Conservation (phyloP, 176 grass and related monocot species). For the Carex myosuroides region DNA sequence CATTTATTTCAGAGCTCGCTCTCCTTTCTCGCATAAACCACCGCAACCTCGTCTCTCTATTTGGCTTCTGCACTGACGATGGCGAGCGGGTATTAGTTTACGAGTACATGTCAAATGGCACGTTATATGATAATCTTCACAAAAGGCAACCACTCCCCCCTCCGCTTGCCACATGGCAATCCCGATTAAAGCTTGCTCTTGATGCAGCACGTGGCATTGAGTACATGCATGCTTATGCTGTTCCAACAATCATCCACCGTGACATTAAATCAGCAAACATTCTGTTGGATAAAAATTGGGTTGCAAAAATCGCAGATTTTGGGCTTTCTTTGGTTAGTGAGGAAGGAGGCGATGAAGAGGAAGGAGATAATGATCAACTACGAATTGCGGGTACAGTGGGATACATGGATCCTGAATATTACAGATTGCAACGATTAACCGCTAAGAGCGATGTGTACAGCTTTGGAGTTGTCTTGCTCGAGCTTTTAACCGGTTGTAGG, state of each 20-base stretch:
- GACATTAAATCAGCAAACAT: slow-evolving; percentile 97
- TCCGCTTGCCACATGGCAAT: slow-evolving; percentile 34
- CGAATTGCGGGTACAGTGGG: slow-evolving; percentile 78
- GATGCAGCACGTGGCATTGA: slow-evolving; percentile 83
- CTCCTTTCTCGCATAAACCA: slow-evolving; percentile 83
- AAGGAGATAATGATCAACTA: slow-evolving; percentile 9
- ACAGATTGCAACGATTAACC: slow-evolving; percentile 77
- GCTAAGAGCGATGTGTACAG: slow-evolving; percentile 59
- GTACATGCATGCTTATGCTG: slow-evolving; percentile 94
- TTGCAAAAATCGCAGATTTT: slow-evolving; percentile 83
- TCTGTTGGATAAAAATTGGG: slow-evolving; percentile 75
- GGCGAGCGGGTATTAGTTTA: slow-evolving; percentile 69
- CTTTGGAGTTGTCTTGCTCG: slow-evolving; percentile 36
- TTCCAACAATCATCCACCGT: slow-evolving; percentile 87
- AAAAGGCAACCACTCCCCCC: slow-evolving; percentile 28
- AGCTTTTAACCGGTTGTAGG: slow-evolving; percentile 55
- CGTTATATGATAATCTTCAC: slow-evolving; percentile 84
- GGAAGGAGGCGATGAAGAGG: neutral
- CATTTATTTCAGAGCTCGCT: slow-evolving; percentile 71
- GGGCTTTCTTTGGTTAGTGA: slow-evolving; percentile 47
- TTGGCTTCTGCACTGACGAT: slow-evolving; percentile 67
- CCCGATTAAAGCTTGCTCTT: slow-evolving; percentile 55
- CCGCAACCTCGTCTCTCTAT: slow-evolving; percentile 78
- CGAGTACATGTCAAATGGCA: slow-evolving; percentile 87
- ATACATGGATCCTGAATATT: slow-evolving; percentile 98